Percentiles rank a stretch among this genome's conserved stretches.
Conservation (phyloP, 257 asterid species). For the Sherardia arvensis region DNA sequence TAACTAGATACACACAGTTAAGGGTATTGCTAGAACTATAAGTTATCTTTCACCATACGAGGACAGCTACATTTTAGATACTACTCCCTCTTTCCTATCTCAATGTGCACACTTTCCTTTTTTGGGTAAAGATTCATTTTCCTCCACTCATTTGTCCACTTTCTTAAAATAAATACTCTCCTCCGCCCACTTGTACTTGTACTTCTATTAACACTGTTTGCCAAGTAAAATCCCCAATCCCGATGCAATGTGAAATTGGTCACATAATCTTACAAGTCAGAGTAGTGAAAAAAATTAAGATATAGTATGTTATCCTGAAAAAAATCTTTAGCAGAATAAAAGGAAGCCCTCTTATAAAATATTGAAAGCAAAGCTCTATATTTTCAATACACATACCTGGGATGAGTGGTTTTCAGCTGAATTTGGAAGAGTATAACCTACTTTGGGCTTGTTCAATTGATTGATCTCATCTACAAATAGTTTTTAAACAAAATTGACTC, state of each 20-base stretch:
- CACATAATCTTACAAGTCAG: background rate
- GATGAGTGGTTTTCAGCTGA: conserved; percentile 25
- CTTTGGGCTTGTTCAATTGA: conserved; percentile 16
- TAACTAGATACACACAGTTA: background rate
- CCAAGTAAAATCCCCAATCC: background rate
- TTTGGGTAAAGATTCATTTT: too few relatives aligned
- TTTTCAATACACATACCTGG: conserved; percentile 39
- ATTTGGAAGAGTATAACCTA: conserved; percentile 23
- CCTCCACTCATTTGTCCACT: too few relatives aligned
- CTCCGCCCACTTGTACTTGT: too few relatives aligned
- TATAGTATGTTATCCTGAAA: background rate
- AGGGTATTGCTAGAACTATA: background rate
- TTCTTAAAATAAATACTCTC: too few relatives aligned
- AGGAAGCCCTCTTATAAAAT: background rate
- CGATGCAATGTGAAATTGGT: background rate
- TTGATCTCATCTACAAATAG: conserved; percentile 23
- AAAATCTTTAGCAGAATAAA: background rate
- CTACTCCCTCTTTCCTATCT: too few relatives aligned
- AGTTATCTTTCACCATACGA: background rate
- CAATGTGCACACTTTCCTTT: too few relatives aligned
- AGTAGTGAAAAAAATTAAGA: background rate
- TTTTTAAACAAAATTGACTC: background rate
- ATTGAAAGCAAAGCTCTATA: conserved; percentile 7
- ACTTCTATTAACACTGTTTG: background rate
- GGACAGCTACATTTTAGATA: background rate